These are phyloP conservation scores for Debaryomyces hansenii DNA, from an alignment of 805 yeast species.

Conservation along the genomic window DNA sequence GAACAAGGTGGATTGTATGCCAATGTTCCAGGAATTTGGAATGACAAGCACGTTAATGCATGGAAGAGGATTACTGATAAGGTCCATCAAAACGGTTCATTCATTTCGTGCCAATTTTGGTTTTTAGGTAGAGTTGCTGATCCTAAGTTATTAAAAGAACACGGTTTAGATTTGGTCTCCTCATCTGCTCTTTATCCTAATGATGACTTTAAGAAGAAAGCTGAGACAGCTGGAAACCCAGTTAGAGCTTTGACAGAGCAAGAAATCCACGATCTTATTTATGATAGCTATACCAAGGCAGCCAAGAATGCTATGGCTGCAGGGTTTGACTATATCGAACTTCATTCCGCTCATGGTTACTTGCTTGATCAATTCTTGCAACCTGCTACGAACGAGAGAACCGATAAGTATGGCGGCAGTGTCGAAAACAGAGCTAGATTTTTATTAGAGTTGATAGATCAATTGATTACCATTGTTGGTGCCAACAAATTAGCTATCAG, in stretches of 20 bases:
- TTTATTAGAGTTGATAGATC: slow-evolving; percentile 34
- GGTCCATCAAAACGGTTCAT: slow-evolving; percentile 46
- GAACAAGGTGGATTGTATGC: slow-evolving; percentile 38
- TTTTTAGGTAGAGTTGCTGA: slow-evolving; percentile 46
- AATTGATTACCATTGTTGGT: slow-evolving; percentile 32
- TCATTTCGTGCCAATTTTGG: slow-evolving; percentile 53
- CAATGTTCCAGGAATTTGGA: slow-evolving; percentile 51
- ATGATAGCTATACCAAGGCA: slow-evolving; percentile 21
- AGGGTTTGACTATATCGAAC: slow-evolving; percentile 43
- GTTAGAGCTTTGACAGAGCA: slow-evolving; percentile 18
- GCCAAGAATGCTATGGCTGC: slow-evolving; percentile 30
- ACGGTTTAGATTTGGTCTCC: slow-evolving; percentile 16
- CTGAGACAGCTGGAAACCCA: slow-evolving; percentile 16
- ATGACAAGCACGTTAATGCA: slow-evolving; percentile 44
- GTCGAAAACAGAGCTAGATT: slow-evolving; percentile 40
- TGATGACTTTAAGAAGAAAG: slow-evolving; percentile 14
- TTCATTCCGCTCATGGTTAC: slow-evolving; percentile 44
- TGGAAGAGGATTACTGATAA: slow-evolving; percentile 51
- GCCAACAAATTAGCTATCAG: slow-evolving; percentile 32
- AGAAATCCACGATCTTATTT: slow-evolving; percentile 21
- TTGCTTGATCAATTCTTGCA: slow-evolving; percentile 38
- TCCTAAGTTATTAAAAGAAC: slow-evolving; percentile 20
- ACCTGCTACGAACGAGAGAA: slow-evolving; percentile 31
- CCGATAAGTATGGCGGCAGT: slow-evolving; percentile 33
- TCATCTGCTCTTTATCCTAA: slow-evolving; percentile 15